Conservation (phyloP, 805 yeast genomes). For the Wickerhamiella azyma region DNA sequence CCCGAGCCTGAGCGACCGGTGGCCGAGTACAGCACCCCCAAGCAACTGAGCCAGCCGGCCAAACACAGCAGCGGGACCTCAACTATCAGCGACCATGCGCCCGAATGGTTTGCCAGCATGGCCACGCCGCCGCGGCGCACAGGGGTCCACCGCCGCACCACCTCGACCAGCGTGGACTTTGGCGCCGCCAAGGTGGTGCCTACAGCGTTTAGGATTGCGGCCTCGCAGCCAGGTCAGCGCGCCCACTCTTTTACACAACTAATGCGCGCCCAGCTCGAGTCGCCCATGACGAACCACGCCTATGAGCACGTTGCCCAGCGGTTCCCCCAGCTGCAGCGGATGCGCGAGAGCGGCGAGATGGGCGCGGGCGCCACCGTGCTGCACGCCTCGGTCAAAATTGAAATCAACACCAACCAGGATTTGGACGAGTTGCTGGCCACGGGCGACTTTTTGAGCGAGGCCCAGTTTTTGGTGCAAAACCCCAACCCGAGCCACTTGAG, state of each 20-base stretch:
- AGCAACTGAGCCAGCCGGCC: constrained; percentile 1
- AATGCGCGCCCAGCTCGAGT: constrained; percentile 25
- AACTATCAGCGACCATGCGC: constrained; percentile 4
- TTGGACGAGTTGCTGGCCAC: background rate
- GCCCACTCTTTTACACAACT: constrained; percentile 22
- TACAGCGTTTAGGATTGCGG: constrained; percentile 17
- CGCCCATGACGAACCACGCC: constrained; percentile 22
- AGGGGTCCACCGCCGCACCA: constrained; percentile 15
- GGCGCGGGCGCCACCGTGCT: constrained; percentile 21
- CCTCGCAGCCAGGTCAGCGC: background rate
- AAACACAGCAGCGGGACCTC: constrained; percentile 5
- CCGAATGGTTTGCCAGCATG: constrained; percentile 10
- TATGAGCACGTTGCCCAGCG: constrained; percentile 18
- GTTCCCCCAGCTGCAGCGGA: constrained; percentile 19
- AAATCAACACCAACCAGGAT: constrained; percentile 9
- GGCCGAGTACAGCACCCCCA: constrained; percentile 3
- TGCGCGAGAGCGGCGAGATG: constrained; percentile 13
- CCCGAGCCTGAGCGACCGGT: constrained; percentile 1
- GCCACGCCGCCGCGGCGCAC: constrained; percentile 11
- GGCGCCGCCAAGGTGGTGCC: constrained; percentile 20
- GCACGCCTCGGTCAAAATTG: constrained; percentile 23
- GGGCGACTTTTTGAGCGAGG: constrained; percentile 12
- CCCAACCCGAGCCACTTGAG: constrained; percentile 6
- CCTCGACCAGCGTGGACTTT: constrained; percentile 17
- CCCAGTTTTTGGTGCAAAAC: constrained; percentile 15